Conservation (phyloP, 2,329 filamentous ascomycete genomes). For the Aspergillus alliaceus region DNA sequence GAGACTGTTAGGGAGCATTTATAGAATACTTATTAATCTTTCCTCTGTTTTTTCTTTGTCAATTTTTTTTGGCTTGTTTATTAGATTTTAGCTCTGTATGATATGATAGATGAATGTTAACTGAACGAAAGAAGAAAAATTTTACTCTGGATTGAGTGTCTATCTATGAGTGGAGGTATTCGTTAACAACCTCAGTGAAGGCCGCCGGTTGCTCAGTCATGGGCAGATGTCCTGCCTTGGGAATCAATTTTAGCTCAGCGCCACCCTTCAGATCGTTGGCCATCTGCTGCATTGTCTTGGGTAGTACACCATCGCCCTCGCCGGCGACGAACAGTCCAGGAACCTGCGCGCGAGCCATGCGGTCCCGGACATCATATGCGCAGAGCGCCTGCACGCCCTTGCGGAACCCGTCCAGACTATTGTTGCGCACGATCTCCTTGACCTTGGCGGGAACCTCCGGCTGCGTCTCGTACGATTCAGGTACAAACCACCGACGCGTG, state of each 20-base stretch:
- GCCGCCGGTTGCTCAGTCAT: slow-evolving; percentile 74
- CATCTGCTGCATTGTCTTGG: slow-evolving; percentile 78
- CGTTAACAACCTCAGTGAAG: slow-evolving; percentile 64
- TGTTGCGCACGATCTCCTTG: slow-evolving; percentile 66
- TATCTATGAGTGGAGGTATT: slow-evolving; percentile 50
- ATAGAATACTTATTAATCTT: background rate
- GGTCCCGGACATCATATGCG: slow-evolving; percentile 52
- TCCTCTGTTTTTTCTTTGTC: background rate
- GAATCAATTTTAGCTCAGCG: slow-evolving; percentile 63
- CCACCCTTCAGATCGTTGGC: slow-evolving; percentile 57
- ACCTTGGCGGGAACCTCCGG: slow-evolving; percentile 56
- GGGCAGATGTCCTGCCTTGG: slow-evolving; percentile 74
- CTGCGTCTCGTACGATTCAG: slow-evolving; percentile 58
- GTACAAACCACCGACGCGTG: slow-evolving; percentile 72
- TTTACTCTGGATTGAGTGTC: background rate
- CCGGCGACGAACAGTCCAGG: slow-evolving; percentile 69
- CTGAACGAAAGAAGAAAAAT: background rate
- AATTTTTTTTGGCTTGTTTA: background rate
- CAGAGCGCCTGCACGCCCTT: slow-evolving; percentile 69
- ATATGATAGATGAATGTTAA: background rate
- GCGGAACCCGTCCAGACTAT: slow-evolving; percentile 73
- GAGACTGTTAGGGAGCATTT: slow-evolving; percentile 3
- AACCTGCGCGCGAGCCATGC: slow-evolving; percentile 35
- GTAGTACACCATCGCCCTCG: slow-evolving; percentile 70
- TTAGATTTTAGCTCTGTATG: background rate